phyloP scores from a whole-genome alignment of 371 early-diverging fungal species.

The Chytridium lagenaria region DNA sequence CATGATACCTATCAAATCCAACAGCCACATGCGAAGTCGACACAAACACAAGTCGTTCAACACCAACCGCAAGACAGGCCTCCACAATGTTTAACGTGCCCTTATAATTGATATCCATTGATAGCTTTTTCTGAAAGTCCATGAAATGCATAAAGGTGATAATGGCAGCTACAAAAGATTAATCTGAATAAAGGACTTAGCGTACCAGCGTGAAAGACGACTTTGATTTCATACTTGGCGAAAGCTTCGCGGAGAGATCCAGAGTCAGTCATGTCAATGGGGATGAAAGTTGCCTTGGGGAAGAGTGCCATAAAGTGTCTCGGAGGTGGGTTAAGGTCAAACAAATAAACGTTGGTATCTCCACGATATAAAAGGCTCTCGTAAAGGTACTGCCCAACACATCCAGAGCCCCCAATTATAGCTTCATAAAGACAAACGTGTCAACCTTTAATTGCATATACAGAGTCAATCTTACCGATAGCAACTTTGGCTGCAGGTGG shows the following conservation, averaged over 20 bases:
- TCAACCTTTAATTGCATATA: too few species aligned
- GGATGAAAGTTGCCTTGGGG: background rate
- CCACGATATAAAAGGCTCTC: background rate
- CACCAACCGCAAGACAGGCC: slow-evolving; percentile 1
- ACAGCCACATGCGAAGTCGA: slow-evolving; percentile 4
- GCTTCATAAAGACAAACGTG: background rate
- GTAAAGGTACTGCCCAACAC: background rate
- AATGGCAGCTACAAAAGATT: background rate
- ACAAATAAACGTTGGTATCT: background rate
- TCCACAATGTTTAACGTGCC: slow-evolving; percentile 4
- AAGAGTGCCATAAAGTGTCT: background rate
- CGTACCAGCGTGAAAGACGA: background rate
- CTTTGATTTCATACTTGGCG: background rate
- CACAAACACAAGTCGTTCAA: background rate
- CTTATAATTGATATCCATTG: slow-evolving; percentile 8
- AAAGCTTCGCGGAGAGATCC: background rate
- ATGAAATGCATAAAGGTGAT: background rate
- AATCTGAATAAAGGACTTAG: background rate
- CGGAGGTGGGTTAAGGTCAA: background rate
- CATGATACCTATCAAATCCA: background rate
- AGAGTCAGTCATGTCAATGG: background rate
- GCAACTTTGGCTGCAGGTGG: background rate
- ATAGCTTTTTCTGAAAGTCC: background rate
- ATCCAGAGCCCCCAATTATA: slow-evolving; percentile 1
- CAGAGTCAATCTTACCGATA: slow-evolving; percentile 7